Conservation (phyloP, 192 early-diverging fungal species). For the Coemansia umbellata region DNA sequence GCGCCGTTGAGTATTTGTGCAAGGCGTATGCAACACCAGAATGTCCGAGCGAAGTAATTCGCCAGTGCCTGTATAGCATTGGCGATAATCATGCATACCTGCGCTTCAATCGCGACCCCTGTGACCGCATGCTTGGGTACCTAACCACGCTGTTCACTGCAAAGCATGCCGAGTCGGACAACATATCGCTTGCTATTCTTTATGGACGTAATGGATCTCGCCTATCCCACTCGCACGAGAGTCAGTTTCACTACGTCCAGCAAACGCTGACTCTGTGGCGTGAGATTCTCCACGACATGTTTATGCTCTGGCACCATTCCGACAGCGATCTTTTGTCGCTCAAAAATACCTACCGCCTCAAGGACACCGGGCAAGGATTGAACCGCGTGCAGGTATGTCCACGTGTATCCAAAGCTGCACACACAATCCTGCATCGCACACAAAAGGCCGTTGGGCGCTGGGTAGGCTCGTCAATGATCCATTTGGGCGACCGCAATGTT, state of each 20-base stretch:
- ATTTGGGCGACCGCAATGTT: constrained; percentile 97
- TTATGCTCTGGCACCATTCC: constrained; percentile 88
- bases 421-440: constrained; percentile 73
- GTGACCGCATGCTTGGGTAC: constrained; percentile 84
- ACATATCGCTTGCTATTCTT: constrained; percentile 76
- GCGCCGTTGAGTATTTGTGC: constrained; percentile 82
- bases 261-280: constrained; percentile 95
- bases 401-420: constrained; percentile 60
- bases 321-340: constrained; percentile 78
- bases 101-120: constrained; percentile 86
- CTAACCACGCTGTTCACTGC: constrained; percentile 71
- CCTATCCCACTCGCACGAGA: constrained; percentile 87
- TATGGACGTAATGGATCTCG: constrained; percentile 80
- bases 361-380: constrained; percentile 96
- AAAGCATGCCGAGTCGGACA: constrained; percentile 54
- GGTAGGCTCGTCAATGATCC: constrained; percentile 95
- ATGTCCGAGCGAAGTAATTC: constrained; percentile 66
- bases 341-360: constrained; percentile 76
- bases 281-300: constrained; percentile 97
- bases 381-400: constrained; percentile 92
- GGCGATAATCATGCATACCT: constrained; percentile 97
- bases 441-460: constrained; percentile 64
- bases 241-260: constrained; percentile 88
- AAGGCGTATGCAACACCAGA: constrained; percentile 66
- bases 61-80: constrained; percentile 88